These are phyloP conservation scores for Aspergillus calidoustus DNA, from an alignment of 2,329 filamentous ascomycete genomes.

Conservation along the genomic window DNA sequence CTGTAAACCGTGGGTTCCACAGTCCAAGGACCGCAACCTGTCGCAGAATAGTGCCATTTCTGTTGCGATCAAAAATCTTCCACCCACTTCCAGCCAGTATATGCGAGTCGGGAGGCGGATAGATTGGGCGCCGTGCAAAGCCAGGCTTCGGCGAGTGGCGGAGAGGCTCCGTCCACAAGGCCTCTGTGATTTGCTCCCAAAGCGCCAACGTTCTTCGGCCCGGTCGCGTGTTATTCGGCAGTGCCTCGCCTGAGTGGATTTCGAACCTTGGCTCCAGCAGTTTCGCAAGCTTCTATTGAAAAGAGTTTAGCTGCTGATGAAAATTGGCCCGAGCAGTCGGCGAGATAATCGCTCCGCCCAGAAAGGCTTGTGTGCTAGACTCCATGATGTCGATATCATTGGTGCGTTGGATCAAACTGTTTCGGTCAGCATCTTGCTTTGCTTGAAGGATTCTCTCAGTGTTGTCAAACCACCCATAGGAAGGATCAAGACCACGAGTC, in stretches of 20 bases:
- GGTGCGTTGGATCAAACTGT: background rate
- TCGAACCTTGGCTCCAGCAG: background rate
- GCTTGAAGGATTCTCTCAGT: background rate
- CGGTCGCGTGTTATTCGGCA: constrained; percentile 16
- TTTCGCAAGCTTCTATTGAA: constrained; percentile 14
- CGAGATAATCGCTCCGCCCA: background rate
- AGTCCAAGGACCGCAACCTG: background rate
- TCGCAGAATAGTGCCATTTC: constrained; percentile 3
- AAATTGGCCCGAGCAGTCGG: constrained; percentile 10
- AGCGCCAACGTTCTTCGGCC: constrained; percentile 3
- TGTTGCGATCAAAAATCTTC: constrained; percentile 3
- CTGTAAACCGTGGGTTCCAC: constrained; percentile 4
- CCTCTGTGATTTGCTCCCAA: constrained; percentile 14
- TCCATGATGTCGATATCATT: background rate
- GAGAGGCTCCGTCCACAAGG: background rate
- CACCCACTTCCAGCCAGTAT: background rate
- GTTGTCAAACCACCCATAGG: background rate
- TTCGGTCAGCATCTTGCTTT: background rate
- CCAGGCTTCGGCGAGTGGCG: constrained; percentile 1
- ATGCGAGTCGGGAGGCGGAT: constrained; percentile 11
- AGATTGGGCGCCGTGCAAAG: constrained; percentile 9
- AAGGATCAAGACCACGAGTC: background rate
- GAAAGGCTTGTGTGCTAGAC: constrained; percentile 1
- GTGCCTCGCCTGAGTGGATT: background rate
- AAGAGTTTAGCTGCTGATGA: constrained; percentile 6